Percentiles rank a stretch among this genome's conserved stretches.
phyloP scores from a whole-genome alignment of 78 protist genomes.

The Chrysochromulina tobinii region DNA sequence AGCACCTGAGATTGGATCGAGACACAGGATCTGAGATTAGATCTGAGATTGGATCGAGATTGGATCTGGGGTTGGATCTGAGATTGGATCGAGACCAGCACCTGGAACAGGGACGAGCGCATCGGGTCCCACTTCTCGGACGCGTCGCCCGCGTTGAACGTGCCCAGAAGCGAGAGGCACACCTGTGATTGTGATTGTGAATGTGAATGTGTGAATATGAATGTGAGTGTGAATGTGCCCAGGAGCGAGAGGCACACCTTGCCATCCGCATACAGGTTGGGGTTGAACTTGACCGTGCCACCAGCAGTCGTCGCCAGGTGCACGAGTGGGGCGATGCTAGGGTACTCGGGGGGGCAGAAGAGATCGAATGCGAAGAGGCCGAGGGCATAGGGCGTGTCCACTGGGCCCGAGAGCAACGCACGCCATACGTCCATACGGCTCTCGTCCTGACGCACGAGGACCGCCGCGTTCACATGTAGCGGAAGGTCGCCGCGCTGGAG shows the following conservation, averaged over 20 bases:
- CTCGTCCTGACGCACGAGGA: conserved; percentile 7
- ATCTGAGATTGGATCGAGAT: background rate
- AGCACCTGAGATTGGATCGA: background rate
- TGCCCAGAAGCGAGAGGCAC: background rate
- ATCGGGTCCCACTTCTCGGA: background rate
- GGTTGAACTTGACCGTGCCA: conserved; percentile 20
- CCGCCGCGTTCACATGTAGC: background rate
- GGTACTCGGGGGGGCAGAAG: conserved; percentile 9
- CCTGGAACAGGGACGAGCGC: conserved; percentile 13
- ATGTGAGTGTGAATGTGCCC: background rate
- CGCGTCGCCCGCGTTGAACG: background rate
- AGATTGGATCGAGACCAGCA: background rate
- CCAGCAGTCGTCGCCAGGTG: background rate
- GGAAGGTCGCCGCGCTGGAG: background rate
- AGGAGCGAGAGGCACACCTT: conserved; percentile 14
- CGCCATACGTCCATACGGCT: background rate
- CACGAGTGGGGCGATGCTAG: background rate
- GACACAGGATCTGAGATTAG: no score
- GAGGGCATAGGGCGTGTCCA: conserved; percentile 27
- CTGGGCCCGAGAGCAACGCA: background rate
- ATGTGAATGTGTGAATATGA: no score
- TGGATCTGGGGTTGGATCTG: background rate
- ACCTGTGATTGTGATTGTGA: background rate
- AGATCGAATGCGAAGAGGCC: conserved; percentile 3
- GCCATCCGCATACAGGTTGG: conserved; percentile 46